These are phyloP conservation scores for Aspergillus coremiiformis DNA, from an alignment of 495 filamentous ascomycete species.

Conservation along the genomic window DNA sequence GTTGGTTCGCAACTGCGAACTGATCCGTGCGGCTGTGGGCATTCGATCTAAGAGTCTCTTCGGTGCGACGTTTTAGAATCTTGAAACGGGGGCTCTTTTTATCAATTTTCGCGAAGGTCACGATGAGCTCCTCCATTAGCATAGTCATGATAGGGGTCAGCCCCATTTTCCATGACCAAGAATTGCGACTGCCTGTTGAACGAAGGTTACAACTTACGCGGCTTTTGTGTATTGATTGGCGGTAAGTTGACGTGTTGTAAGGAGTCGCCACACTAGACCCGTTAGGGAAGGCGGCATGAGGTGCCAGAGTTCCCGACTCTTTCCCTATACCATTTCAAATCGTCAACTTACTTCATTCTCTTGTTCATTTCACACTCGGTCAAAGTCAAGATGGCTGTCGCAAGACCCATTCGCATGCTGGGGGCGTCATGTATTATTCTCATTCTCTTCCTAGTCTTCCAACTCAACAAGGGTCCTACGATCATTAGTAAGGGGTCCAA, in stretches of 20 bases:
- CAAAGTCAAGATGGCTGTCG: conserved; percentile 60
- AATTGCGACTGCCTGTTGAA: not conserved
- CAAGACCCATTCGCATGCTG: conserved; percentile 73
- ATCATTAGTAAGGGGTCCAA: conserved; percentile 24
- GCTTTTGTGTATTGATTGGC: conserved; percentile 3
- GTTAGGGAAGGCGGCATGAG: conserved; percentile 20
- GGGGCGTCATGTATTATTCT: conserved; percentile 60
- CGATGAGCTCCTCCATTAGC: conserved; percentile 34
- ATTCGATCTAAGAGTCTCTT: conserved; percentile 39
- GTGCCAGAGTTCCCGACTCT: not conserved
- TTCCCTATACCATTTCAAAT: conserved; percentile 3
- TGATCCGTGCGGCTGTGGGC: conserved; percentile 73
- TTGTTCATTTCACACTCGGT: conserved; percentile 8
- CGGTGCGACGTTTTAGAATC: conserved; percentile 23
- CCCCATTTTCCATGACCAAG: too few relatives aligned
- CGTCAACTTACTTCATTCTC: conserved; percentile 12
- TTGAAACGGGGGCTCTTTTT: conserved; percentile 24
- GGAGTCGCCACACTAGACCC: conserved; percentile 24
- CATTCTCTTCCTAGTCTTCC: conserved; percentile 67
- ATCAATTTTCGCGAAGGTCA: conserved; percentile 22
- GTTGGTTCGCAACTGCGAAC: conserved; percentile 67
- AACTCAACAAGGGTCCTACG: conserved; percentile 49
- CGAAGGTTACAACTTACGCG: conserved; percentile 12
- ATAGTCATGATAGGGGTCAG: conserved; percentile 29
- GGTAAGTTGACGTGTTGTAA: conserved; percentile 12